These are phyloP conservation scores for Solanum appendiculatum DNA, from an alignment of 257 asterid genomes.

Conservation along the genomic window DNA sequence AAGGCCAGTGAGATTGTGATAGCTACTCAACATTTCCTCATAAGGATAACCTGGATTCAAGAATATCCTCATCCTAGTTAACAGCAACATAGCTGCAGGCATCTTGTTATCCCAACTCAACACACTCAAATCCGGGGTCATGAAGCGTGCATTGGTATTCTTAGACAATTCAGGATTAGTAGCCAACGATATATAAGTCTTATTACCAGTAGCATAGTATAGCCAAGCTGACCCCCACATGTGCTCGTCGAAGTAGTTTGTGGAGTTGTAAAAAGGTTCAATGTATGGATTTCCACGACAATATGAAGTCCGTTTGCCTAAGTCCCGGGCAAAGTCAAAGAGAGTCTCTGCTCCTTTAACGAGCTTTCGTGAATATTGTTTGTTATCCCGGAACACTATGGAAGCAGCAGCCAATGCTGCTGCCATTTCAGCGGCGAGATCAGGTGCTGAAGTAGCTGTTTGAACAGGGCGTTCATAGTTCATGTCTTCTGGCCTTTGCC, in stretches of 20 bases:
- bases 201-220: slow-evolving; percentile 76
- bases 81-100: slow-evolving; percentile 77
- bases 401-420: slow-evolving; percentile 87
- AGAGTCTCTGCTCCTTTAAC: slow-evolving; percentile 43
- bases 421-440: slow-evolving; percentile 77
- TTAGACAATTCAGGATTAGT: slow-evolving; percentile 30
- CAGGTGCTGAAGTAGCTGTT: slow-evolving; percentile 43
- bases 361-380: slow-evolving; percentile 42
- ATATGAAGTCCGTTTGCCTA: slow-evolving; percentile 26
- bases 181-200: slow-evolving; percentile 39
- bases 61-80: slow-evolving; percentile 57
- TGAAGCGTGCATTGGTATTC: slow-evolving; percentile 26
- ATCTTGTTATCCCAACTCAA: slow-evolving; percentile 84
- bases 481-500: slow-evolving; percentile 90
- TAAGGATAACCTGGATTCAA: slow-evolving; percentile 84
- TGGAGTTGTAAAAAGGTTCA: slow-evolving; percentile 70
- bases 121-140: slow-evolving; percentile 54
- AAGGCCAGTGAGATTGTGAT: slow-evolving; percentile 58
- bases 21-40: slow-evolving; percentile 60
- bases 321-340: slow-evolving; percentile 48
- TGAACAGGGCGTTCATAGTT: slow-evolving; percentile 47
- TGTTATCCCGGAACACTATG: slow-evolving; percentile 57
- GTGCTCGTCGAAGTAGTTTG: slow-evolving; percentile 59
- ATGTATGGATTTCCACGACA: slow-evolving; percentile 40
- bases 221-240: slow-evolving; percentile 89